These are phyloP conservation scores for Mycena floridula DNA, from an alignment of 768 basidiomycete genomes.

Conservation along the genomic window DNA sequence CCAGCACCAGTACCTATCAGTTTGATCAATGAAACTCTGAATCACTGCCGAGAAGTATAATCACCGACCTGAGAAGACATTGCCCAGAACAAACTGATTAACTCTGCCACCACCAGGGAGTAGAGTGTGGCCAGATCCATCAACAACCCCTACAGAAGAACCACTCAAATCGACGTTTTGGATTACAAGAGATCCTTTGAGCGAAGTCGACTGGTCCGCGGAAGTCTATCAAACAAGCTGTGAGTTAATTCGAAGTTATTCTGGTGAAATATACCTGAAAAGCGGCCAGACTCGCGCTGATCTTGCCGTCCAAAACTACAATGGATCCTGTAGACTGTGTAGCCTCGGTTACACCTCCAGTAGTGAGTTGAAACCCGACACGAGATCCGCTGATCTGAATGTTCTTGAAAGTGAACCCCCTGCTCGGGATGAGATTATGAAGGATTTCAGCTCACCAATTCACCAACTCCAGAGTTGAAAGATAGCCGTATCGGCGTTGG, in stretches of 20 bases:
- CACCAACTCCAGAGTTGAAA: slow-evolving; percentile 24
- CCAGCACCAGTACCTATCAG: neutral
- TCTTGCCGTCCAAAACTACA: slow-evolving; percentile 31
- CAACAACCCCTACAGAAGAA: slow-evolving; percentile 32
- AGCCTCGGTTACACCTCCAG: slow-evolving; percentile 21
- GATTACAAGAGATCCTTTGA: slow-evolving; percentile 32
- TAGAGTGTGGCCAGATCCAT: slow-evolving; percentile 25
- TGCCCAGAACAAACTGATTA: slow-evolving; percentile 48
- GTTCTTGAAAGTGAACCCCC: slow-evolving; percentile 27
- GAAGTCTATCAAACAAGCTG: too few species aligned
- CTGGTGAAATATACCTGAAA: slow-evolving; percentile 33
- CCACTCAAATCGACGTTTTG: slow-evolving; percentile 35
- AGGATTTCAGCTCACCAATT: too few species aligned
- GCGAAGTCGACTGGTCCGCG: slow-evolving; percentile 16
- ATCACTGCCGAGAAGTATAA: neutral
- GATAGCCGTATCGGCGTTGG: slow-evolving; percentile 8
- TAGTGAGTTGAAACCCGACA: slow-evolving; percentile 30
- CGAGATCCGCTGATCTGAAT: slow-evolving; percentile 16
- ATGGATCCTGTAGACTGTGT: slow-evolving; percentile 28
- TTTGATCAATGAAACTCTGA: neutral
- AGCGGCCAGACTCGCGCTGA: slow-evolving; percentile 20
- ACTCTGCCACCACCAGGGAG: slow-evolving; percentile 37
- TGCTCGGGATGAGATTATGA: too few species aligned
- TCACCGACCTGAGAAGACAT: slow-evolving; percentile 38
- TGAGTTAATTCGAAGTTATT: too few species aligned